These are phyloP conservation scores for Naganishia friedmannii DNA, from an alignment of 768 basidiomycete species.

Conservation along the genomic window DNA sequence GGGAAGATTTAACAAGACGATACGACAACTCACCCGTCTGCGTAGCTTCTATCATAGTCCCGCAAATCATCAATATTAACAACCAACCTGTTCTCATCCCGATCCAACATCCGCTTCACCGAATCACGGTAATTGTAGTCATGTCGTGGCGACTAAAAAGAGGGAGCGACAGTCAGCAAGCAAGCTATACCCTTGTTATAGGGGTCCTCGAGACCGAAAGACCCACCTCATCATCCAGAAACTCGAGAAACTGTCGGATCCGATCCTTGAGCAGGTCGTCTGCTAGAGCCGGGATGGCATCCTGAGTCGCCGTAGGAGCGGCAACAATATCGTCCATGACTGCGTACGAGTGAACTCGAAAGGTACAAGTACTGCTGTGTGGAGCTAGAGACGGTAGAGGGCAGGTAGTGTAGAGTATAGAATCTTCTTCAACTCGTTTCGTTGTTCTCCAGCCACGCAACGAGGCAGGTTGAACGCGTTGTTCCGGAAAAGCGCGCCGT, in stretches of 20 bases:
- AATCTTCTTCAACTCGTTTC: neutral
- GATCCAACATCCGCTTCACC: constrained; percentile 75
- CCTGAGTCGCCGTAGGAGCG: constrained; percentile 21
- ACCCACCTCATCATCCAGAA: constrained; percentile 55
- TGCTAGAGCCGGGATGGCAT: constrained; percentile 57
- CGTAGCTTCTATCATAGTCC: constrained; percentile 81
- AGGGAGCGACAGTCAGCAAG: neutral
- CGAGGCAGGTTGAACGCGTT: neutral
- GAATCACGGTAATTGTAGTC: constrained; percentile 74
- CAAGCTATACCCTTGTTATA: neutral
- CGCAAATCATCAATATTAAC: constrained; percentile 95
- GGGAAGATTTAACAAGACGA: neutral
- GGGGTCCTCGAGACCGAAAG: too few species aligned
- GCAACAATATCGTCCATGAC: constrained; percentile 18
- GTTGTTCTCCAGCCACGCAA: neutral
- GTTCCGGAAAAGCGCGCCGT: neutral
- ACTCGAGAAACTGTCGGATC: constrained; percentile 75
- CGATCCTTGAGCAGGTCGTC: constrained; percentile 71
- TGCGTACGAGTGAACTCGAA: neutral
- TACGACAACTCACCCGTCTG: constrained; percentile 58
- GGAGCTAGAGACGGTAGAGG: neutral
- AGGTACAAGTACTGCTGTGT: neutral
- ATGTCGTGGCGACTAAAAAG: constrained; percentile 37
- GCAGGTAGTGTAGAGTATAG: neutral
- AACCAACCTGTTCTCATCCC: constrained; percentile 79